Base-by-base conservation (phyloP, 1,284 basidiomycete species). In the Prillingera fragicola region DNA sequence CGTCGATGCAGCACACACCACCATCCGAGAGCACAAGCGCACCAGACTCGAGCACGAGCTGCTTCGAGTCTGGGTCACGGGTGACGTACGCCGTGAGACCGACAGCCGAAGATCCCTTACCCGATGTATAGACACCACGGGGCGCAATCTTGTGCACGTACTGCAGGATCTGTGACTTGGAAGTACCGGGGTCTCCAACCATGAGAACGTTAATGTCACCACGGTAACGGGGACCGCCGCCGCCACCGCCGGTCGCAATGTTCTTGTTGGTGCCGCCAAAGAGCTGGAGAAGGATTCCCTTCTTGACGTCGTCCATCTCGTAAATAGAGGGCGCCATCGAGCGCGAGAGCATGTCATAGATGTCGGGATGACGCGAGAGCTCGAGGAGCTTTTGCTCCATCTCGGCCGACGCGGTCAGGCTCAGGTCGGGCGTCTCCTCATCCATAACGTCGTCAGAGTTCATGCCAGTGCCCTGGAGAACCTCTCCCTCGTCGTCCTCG, bases 111-210 rank as follows among this genome's bases (percentile, higher is more conserved):
- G 91, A 96, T 14, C 95, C 92, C 67, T 97, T 97, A 23, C 94
- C 94, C 8, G 90, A 95, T 0, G 91, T 88, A 70, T 88, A 96
- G 7, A 98, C 94, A 35, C 95, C 95, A 47, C 95, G 80, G 34
- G 95, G 94, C 0, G 94, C 92, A 53, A 98, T 92, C 75, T 96
- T 96, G 75, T 98, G 91, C 0, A 98, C 94, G 67, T 98, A 98
- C 74, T 87, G 81, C 34, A 96, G 67, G 58, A 98, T 92, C 69
- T 98, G 94, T 43, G 83, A 87, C 74, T 98, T 98, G 76, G 82
- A 84, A n/a, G 87, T 89, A 78, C 95, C 95, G 12, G 94, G 94
- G 69, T 98, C 94, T 63, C 95, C 94, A 38, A 98, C 94, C 46
- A 98, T 81, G 34, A 97, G 73, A 10, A 98, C 85, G 59, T 98